A percentile compares a stretch with the other conserved stretches of the same genome.
Evolutionary conservation across 257 asterid genomes (phyloP).

Genomic region (Salvia splendens): DNA sequence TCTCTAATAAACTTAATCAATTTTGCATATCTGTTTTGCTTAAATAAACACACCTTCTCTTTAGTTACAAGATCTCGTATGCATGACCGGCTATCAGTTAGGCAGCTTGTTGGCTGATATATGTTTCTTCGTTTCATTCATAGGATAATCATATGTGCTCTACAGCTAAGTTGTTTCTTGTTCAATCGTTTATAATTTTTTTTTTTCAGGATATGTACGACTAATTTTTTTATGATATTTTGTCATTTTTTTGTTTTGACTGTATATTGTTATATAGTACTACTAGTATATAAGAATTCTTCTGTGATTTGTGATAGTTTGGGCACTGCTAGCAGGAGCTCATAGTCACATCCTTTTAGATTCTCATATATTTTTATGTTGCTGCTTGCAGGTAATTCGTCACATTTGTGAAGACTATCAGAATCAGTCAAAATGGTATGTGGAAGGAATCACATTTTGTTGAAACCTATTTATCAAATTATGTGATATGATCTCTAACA

Average conservation of each 20-base stretch:
- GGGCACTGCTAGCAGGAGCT: not conserved
- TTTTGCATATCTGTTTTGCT: not conserved
- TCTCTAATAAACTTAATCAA: not conserved
- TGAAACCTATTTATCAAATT: not conserved
- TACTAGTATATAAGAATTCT: not conserved
- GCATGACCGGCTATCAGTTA: not conserved
- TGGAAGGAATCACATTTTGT: not conserved
- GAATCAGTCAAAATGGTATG: slow-evolving; percentile 27
- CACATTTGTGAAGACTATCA: not conserved
- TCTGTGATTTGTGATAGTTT: not conserved
- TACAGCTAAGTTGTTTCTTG: not conserved
- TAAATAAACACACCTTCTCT: not conserved
- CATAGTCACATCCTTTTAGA: not conserved
- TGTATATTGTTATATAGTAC: too few relatives aligned
- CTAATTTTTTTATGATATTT: too few relatives aligned
- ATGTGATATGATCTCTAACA: slow-evolving; percentile 9
- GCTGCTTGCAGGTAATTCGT: slow-evolving; percentile 27
- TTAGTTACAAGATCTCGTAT: not conserved
- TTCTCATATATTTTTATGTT: not conserved
- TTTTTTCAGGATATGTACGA: too few relatives aligned
- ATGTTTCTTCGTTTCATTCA: not conserved
- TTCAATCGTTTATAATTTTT: not conserved
- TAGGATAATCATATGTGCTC: not conserved
- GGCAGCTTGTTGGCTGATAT: too few relatives aligned
- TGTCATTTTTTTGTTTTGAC: too few relatives aligned